phyloP scores from a whole-genome alignment of 2,329 filamentous ascomycete genomes.

The Beauveria medogensis region DNA sequence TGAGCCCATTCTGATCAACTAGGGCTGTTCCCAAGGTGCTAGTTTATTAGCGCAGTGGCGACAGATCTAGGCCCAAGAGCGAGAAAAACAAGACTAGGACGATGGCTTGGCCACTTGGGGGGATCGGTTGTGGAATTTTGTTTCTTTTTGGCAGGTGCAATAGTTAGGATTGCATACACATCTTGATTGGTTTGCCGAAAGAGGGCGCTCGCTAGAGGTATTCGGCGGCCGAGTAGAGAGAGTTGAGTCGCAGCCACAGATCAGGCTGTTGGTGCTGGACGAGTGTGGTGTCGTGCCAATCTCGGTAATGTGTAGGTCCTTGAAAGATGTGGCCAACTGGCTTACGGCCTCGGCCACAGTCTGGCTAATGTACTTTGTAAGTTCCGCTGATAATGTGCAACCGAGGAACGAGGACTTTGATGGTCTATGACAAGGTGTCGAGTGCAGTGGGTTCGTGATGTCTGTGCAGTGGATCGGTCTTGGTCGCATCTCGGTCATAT shows the following conservation, averaged over 20 bases:
- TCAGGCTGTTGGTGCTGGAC: not conserved
- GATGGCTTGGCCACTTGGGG: not conserved
- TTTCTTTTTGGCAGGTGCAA: not conserved
- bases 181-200: not conserved
- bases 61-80: conserved; percentile 1
- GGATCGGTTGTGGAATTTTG: not conserved
- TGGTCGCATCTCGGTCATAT: not conserved
- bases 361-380: not conserved
- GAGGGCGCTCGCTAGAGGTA: too few relatives aligned
- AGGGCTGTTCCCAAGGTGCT: not conserved
- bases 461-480: not conserved
- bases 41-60: conserved; percentile 1
- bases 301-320: not conserved
- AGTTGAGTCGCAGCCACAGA: not conserved
- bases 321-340: not conserved
- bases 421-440: not conserved
- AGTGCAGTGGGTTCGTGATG: not conserved
- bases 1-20: not conserved
- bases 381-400: not conserved
- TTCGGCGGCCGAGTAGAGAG: not conserved
- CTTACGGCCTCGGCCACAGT: not conserved
- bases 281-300: not conserved
- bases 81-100: not conserved
- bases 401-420: not conserved
- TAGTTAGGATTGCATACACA: not conserved